Percentiles rank a stretch among this genome's conserved stretches.
These are phyloP conservation scores for Cladosporium sp. DNA, from an alignment of 2,329 filamentous ascomycete species.

Conservation along the genomic window DNA sequence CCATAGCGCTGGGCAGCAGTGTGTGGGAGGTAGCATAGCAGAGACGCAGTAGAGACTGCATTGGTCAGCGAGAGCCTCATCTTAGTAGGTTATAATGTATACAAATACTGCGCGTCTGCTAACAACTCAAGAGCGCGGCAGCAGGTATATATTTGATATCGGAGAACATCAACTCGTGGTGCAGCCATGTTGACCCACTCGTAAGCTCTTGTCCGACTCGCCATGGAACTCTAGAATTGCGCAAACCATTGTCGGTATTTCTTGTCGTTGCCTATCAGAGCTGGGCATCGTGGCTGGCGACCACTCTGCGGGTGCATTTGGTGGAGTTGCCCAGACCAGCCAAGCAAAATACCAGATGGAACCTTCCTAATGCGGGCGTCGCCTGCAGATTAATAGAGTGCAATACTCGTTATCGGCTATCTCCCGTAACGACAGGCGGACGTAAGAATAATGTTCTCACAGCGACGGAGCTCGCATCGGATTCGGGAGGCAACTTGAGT, in stretches of 20 bases:
- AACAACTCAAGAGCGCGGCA: background rate
- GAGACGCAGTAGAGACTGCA: slow-evolving; percentile 6
- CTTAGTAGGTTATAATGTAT: background rate
- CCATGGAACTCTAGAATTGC: background rate
- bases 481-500: background rate
- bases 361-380: slow-evolving; percentile 8
- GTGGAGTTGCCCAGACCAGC: slow-evolving; percentile 8
- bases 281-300: background rate
- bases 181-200: background rate
- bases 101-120: too few relatives aligned
- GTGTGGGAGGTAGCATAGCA: slow-evolving; percentile 7
- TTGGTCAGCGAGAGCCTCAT: slow-evolving; percentile 1
- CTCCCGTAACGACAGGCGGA: background rate
- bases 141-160: background rate
- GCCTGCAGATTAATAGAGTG: slow-evolving; percentile 3
- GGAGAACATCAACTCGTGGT: background rate
- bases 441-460: background rate
- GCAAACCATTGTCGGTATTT: background rate
- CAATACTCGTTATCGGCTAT: background rate
- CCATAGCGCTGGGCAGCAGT: background rate
- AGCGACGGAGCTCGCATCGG: background rate
- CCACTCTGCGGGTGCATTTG: background rate
- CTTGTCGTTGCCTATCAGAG: slow-evolving; percentile 6
- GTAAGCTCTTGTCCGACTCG: background rate
- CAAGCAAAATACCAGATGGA: slow-evolving; percentile 5